These are phyloP conservation scores for Starmerella vitae DNA, from an alignment of 805 yeast species.

Conservation along the genomic window DNA sequence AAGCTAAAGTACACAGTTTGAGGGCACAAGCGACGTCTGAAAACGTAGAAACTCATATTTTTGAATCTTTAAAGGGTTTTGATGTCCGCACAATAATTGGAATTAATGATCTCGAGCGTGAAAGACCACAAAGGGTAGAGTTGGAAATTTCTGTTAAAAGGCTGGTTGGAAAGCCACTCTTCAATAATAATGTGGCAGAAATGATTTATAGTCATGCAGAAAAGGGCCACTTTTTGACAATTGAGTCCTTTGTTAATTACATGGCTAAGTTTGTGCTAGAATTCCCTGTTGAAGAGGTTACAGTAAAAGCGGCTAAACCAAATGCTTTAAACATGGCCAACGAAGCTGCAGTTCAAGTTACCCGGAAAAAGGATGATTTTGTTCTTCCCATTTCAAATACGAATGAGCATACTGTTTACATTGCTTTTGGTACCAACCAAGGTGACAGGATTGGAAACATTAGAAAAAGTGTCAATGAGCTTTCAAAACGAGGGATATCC, in stretches of 20 bases:
- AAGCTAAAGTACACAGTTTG: conserved; percentile 40
- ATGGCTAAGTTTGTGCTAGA: conserved; percentile 48
- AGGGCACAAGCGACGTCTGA: conserved; percentile 24
- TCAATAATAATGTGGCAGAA: conserved; percentile 12
- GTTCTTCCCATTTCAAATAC: conserved; percentile 1
- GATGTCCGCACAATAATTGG: conserved; percentile 71
- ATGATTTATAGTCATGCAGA: conserved; percentile 50
- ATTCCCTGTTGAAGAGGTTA: conserved; percentile 31
- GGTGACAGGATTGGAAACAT: conserved; percentile 63
- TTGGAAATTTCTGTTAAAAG: conserved; percentile 42
- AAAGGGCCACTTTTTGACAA: conserved; percentile 70
- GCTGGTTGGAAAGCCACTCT: conserved; percentile 15
- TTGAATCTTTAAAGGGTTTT: conserved; percentile 28
- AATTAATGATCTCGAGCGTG: conserved; percentile 79
- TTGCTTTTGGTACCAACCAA: conserved; percentile 83
- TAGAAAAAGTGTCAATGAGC: conserved; percentile 36
- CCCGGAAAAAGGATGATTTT: conserved; percentile 36
- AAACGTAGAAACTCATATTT: conserved; percentile 13
- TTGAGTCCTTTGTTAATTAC: conserved; percentile 74
- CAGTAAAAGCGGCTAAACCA: conserved; percentile 66
- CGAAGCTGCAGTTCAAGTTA: conserved; percentile 78
- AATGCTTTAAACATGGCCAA: conserved; percentile 76
- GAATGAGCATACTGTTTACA: conserved; percentile 40
- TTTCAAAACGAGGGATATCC: conserved; percentile 33
- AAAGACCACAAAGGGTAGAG: conserved; percentile 61